Percentiles rank a stretch among this genome's conserved stretches.
Conservation (phyloP, 1,284 basidiomycete species). For the Puccinia horiana region DNA sequence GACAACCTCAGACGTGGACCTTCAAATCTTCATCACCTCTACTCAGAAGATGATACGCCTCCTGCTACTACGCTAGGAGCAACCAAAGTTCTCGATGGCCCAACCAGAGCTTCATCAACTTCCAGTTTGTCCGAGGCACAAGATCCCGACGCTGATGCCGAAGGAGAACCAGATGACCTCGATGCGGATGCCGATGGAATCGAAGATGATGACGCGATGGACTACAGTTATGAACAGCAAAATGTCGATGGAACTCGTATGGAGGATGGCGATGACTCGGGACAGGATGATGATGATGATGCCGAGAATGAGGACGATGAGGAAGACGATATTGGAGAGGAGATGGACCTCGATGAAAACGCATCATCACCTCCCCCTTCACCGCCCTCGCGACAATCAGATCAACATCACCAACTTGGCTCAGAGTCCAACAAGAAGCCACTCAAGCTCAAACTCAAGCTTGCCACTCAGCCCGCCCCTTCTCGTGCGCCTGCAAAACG, state of each 20-base stretch:
- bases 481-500: constrained; percentile 15
- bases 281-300: constrained; percentile 37
- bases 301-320: constrained; percentile 12
- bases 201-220: constrained; percentile 41
- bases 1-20: constrained; percentile 1
- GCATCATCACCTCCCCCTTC: constrained; percentile 23
- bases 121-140: constrained; percentile 33
- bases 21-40: not conserved
- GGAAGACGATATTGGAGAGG: constrained; percentile 37
- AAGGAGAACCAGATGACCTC: constrained; percentile 41
- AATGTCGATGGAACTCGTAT: constrained; percentile 2
- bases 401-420: constrained; percentile 7
- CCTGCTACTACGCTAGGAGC: not conserved
- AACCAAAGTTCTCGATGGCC: not conserved
- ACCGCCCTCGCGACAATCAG: constrained; percentile 34
- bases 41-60: constrained; percentile 19
- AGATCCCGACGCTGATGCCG: constrained; percentile 45
- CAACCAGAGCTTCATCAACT: constrained; percentile 19
- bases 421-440: constrained; percentile 35
- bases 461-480: constrained; percentile 31
- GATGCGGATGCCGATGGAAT: constrained; percentile 45
- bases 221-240: constrained; percentile 5
- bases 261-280: constrained; percentile 22
- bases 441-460: constrained; percentile 47
- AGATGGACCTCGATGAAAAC: constrained; percentile 47